These are phyloP conservation scores for Thermothielavioides terrestris DNA, from an alignment of 495 filamentous ascomycete genomes.

Conservation along the genomic window DNA sequence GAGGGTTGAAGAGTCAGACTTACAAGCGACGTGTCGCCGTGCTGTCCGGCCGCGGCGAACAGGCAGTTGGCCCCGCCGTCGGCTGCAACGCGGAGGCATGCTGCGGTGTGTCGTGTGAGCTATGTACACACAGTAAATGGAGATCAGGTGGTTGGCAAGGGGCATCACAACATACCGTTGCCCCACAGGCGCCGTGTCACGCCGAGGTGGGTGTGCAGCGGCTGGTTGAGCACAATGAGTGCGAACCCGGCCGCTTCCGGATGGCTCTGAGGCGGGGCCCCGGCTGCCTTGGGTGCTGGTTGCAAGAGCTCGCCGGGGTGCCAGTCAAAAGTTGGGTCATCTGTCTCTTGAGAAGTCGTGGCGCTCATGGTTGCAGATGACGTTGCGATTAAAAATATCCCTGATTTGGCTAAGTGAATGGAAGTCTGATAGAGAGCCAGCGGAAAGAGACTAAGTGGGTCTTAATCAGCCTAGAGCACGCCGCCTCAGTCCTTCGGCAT, in stretches of 20 bases:
- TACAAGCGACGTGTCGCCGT: conserved; percentile 17
- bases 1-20: neutral
- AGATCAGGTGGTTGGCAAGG: too few relatives aligned
- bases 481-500: too few relatives aligned
- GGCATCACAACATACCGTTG: conserved; percentile 40
- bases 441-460: too few relatives aligned
- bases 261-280: neutral
- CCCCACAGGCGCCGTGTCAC: conserved; percentile 45
- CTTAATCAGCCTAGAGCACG: too few relatives aligned
- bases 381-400: too few relatives aligned
- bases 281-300: neutral
- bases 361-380: neutral
- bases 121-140: neutral
- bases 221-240: conserved; percentile 64
- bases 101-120: conserved; percentile 23
- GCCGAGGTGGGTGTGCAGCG: conserved; percentile 47
- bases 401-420: too few relatives aligned
- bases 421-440: too few relatives aligned
- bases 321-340: neutral
- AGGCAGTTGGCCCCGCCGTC: conserved; percentile 88
- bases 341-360: neutral
- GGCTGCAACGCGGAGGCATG: conserved; percentile 59
- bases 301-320: neutral
- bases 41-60: conserved; percentile 43
- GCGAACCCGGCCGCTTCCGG: conserved; percentile 33